Conservation (phyloP, 768 basidiomycete species). For the Rhodosporidiobolus odoratus region DNA sequence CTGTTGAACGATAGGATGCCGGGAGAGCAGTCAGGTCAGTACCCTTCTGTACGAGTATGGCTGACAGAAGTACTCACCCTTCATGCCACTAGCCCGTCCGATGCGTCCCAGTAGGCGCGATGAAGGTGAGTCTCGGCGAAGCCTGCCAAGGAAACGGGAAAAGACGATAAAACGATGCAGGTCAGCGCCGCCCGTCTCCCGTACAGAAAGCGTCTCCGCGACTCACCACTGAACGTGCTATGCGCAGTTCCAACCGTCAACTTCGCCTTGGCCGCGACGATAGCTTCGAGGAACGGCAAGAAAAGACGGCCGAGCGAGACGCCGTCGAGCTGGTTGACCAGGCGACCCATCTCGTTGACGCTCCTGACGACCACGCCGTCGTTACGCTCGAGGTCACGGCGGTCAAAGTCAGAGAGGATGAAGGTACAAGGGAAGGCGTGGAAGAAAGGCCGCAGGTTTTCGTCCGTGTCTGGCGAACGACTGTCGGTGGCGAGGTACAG, state of each 20-base stretch:
- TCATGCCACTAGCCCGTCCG: too few species aligned
- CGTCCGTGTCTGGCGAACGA: slow-evolving; percentile 48
- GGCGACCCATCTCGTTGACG: slow-evolving; percentile 43
- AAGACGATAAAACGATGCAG: background rate
- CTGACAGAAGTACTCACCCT: background rate
- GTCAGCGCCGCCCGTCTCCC: background rate
- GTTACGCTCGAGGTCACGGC: slow-evolving; percentile 7
- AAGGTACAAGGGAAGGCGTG: slow-evolving; percentile 61
- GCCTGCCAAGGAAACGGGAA: background rate
- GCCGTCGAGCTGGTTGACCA: slow-evolving; percentile 54
- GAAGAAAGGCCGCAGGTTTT: slow-evolving; percentile 52
- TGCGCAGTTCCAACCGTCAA: slow-evolving; percentile 29
- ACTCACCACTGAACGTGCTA: slow-evolving; percentile 29
- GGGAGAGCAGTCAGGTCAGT: background rate
- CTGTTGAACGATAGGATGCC: too few species aligned
- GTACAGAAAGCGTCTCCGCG: background rate
- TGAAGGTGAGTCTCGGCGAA: slow-evolving; percentile 3
- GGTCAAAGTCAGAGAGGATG: slow-evolving; percentile 55
- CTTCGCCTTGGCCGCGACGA: slow-evolving; percentile 54
- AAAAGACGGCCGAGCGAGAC: slow-evolving; percentile 52
- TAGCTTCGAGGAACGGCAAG: slow-evolving; percentile 63
- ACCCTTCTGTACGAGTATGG: background rate
- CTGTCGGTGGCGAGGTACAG: slow-evolving; percentile 65
- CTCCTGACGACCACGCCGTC: slow-evolving; percentile 26
- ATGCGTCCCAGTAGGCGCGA: background rate